Evolutionary conservation across 805 yeast genomes (phyloP), one percentile per base, ranked within the genome.

Genomic region (Suhomyces emberorum): DNA sequence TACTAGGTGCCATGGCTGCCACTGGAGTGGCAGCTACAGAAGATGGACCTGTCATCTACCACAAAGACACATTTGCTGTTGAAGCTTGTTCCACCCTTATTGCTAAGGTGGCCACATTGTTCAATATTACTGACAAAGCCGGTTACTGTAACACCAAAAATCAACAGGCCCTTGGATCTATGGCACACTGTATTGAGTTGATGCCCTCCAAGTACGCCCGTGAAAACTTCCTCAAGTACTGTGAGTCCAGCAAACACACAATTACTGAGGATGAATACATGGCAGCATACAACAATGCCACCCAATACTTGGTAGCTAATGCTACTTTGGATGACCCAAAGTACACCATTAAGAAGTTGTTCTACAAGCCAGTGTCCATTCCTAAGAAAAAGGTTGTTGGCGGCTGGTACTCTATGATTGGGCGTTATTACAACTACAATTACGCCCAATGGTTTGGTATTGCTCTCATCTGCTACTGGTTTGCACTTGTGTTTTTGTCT

Each of bases 251-350:
- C 22, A 35, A 41, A 21, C 19, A 10, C 11, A 12, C 39, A 7
- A 51, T 64, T 30, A 65, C 75, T 1, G 39, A 38, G 22, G 60
- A 52, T 11, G 51, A 52, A 12, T 54, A 69, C 35, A 44, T 58
- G n/a, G 58, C 48, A 3, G 54, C 70, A 4, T 73, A 63, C 38
- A 44, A 52, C 4, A 70, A 69, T 42, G 77, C 76, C 4, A 57
- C 76, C 6, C 33, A 55, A 3, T 63, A 63, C 44, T 51, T 70
- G 41, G 55, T 62, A 4, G 55, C 11, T 15, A 35, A 65, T 39
- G 47, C 62, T 25, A 49, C 56, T n/a, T 50, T 48, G 1, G 63
- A 52, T 30, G 63, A 53, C 30, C 51, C 52, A 7, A 43, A 45
- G 9, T 69, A 57, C 47, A 63, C 65, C 39, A 39, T 42, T 4